These are phyloP conservation scores for Plasmopara halstedii DNA, from an alignment of 352 stramenopile species.

Conservation along the genomic window DNA sequence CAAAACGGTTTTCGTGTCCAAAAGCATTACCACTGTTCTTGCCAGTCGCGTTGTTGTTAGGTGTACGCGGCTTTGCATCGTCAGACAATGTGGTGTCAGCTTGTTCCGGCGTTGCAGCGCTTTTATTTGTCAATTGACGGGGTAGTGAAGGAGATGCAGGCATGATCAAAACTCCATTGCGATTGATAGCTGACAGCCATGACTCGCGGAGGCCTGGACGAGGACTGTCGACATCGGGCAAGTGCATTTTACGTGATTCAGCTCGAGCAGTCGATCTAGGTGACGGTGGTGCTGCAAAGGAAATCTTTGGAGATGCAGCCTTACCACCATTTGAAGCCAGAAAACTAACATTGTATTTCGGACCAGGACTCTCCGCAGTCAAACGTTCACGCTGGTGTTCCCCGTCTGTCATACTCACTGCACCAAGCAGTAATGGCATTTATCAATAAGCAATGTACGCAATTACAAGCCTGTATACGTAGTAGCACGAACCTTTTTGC, in stretches of 20 bases:
- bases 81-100: slow-evolving; percentile 3
- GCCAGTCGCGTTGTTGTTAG: slow-evolving; percentile 18
- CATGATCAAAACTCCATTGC: slow-evolving; percentile 74
- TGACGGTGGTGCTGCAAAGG: slow-evolving; percentile 45
- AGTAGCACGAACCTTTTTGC: slow-evolving; percentile 47
- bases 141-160: slow-evolving; percentile 32
- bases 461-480: not conserved
- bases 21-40: slow-evolving; percentile 47
- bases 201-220: slow-evolving; percentile 60
- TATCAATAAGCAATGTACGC: not conserved
- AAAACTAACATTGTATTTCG: slow-evolving; percentile 75
- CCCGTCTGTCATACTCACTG: slow-evolving; percentile 60
- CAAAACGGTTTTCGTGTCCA: slow-evolving; percentile 71
- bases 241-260: slow-evolving; percentile 39
- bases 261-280: slow-evolving; percentile 18
- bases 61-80: slow-evolving; percentile 2
- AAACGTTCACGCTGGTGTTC: slow-evolving; percentile 71
- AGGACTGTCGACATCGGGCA: slow-evolving; percentile 47
- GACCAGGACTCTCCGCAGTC: slow-evolving; percentile 63
- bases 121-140: slow-evolving; percentile 6
- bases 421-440: not conserved
- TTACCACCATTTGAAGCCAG: slow-evolving; percentile 50
- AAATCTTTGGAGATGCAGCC: slow-evolving; percentile 40
- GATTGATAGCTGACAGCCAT: slow-evolving; percentile 77
- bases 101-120: slow-evolving; percentile 12